Conservation (phyloP, 139 green algal species). For the Coccomyxa sp. region DNA sequence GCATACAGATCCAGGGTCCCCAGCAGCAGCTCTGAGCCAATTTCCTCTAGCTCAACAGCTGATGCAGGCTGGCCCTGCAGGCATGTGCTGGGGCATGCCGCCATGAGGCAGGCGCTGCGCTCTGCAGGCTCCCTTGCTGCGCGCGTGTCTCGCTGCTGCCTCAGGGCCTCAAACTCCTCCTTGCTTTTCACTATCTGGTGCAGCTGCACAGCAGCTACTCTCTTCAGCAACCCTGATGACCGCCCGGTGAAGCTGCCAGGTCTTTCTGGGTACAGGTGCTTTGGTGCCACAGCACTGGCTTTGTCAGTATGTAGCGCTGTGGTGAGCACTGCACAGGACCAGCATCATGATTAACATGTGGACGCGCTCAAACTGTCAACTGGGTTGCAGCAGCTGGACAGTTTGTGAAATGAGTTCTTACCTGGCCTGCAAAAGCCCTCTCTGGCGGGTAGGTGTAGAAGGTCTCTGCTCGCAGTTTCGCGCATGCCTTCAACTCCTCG, state of each 20-base stretch:
- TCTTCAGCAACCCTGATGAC: not conserved
- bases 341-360: not conserved
- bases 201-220: slow-evolving; percentile 15
- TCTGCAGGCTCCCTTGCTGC: not conserved
- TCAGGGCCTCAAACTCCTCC: slow-evolving; percentile 36
- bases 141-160: not conserved
- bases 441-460: slow-evolving; percentile 54
- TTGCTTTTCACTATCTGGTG: slow-evolving; percentile 44
- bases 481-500: slow-evolving; percentile 32
- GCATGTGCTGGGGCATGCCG: not conserved
- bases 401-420: slow-evolving; percentile 5
- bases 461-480: slow-evolving; percentile 32
- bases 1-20: slow-evolving; percentile 43
- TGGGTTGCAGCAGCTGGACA: not conserved
- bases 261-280: no score
- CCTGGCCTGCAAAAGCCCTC: slow-evolving; percentile 44
- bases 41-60: not conserved
- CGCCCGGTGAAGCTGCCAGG: no score
- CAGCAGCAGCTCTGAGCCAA: slow-evolving; percentile 19
- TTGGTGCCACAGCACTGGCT: no score
- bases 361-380: not conserved
- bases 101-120: slow-evolving; percentile 17
- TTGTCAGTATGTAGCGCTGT: no score
- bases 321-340: not conserved
- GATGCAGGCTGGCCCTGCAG: no score